These are phyloP conservation scores for Komagataea norvegica DNA, from an alignment of 1,139 yeast species.

Conservation along the genomic window DNA sequence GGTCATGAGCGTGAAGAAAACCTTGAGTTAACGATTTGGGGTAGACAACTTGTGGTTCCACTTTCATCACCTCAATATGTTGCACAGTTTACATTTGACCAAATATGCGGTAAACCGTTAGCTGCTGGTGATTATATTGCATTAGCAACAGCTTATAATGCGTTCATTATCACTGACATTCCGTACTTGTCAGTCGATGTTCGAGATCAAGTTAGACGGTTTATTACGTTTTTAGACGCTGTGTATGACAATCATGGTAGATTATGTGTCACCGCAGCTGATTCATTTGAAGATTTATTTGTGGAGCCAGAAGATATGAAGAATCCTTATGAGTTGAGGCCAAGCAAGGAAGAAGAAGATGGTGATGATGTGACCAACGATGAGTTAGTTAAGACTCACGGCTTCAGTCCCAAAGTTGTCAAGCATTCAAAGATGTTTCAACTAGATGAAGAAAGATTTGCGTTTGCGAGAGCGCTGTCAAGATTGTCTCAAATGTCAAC, in stretches of 20 bases:
- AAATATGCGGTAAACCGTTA: conserved; percentile 79
- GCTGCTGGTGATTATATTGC: conserved; percentile 96
- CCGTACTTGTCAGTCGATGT: conserved; percentile 76
- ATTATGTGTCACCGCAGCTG: conserved; percentile 84
- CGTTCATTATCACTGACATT: conserved; percentile 84
- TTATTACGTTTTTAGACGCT: conserved; percentile 91
- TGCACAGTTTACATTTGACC: conserved; percentile 83
- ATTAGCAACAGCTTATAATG: conserved; percentile 69
- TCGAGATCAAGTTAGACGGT: conserved; percentile 81
- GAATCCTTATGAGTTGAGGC: conserved; percentile 47
- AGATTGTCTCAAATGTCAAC: conserved; percentile 93
- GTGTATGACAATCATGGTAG: conserved; percentile 87
- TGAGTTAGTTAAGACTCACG: conserved; percentile 63
- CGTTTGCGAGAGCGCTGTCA: conserved; percentile 91
- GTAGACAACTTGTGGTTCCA: conserved; percentile 75
- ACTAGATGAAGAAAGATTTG: conserved; percentile 90
- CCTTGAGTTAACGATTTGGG: conserved; percentile 71
- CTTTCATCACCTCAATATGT: conserved; percentile 70
- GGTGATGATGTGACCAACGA: conserved; percentile 39
- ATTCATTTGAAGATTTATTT: conserved; percentile 77
- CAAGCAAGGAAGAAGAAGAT: conserved; percentile 13
- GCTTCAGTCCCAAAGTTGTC: conserved; percentile 71
- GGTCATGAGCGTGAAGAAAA: conserved; percentile 40
- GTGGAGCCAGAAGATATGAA: conserved; percentile 74
- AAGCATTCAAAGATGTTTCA: conserved; percentile 78